Conservation (phyloP, 352 stramenopile genomes). For the Phytophthora capsici region DNA sequence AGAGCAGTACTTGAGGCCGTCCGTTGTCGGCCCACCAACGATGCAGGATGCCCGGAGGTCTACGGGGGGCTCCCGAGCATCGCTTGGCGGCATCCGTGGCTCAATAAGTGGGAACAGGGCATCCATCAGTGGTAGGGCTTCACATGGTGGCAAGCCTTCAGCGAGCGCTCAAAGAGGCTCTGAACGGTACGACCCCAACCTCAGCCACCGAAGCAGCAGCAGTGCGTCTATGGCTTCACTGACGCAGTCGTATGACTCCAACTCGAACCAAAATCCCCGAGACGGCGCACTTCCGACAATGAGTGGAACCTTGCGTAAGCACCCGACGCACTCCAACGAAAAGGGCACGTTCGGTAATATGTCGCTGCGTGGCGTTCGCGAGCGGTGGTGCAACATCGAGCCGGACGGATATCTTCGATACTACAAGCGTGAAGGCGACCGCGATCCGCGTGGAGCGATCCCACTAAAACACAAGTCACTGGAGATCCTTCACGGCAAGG, state of each 20-base stretch:
- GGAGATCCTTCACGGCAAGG: slow-evolving; percentile 75
- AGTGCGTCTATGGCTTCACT: slow-evolving; percentile 63
- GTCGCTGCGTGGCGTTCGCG: slow-evolving; percentile 72
- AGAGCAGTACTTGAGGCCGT: slow-evolving; percentile 41
- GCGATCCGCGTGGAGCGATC: slow-evolving; percentile 71
- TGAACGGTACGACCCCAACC: slow-evolving; percentile 40
- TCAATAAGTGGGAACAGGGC: slow-evolving; percentile 29
- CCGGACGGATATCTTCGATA: slow-evolving; percentile 68
- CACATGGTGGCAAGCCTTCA: slow-evolving; percentile 12
- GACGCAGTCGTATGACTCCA: slow-evolving; percentile 60
- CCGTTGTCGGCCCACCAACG: slow-evolving; percentile 34
- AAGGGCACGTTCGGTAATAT: slow-evolving; percentile 82
- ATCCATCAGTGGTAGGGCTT: slow-evolving; percentile 26
- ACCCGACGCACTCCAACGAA: slow-evolving; percentile 82
- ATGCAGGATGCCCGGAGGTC: slow-evolving; percentile 33
- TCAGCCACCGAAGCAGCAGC: slow-evolving; percentile 51
- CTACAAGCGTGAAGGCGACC: slow-evolving; percentile 85
- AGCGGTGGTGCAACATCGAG: slow-evolving; percentile 80
- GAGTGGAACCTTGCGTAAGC: slow-evolving; percentile 72
- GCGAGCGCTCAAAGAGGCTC: slow-evolving; percentile 29
- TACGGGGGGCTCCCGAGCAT: slow-evolving; percentile 41
- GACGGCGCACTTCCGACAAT: slow-evolving; percentile 47
- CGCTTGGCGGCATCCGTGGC: slow-evolving; percentile 31
- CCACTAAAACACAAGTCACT: slow-evolving; percentile 68
- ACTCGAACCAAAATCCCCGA: slow-evolving; percentile 47